A percentile compares a stretch with the other conserved stretches of the same genome.
phyloP scores from a whole-genome alignment of 495 filamentous ascomycete genomes.

The Penicillium argentinense region DNA sequence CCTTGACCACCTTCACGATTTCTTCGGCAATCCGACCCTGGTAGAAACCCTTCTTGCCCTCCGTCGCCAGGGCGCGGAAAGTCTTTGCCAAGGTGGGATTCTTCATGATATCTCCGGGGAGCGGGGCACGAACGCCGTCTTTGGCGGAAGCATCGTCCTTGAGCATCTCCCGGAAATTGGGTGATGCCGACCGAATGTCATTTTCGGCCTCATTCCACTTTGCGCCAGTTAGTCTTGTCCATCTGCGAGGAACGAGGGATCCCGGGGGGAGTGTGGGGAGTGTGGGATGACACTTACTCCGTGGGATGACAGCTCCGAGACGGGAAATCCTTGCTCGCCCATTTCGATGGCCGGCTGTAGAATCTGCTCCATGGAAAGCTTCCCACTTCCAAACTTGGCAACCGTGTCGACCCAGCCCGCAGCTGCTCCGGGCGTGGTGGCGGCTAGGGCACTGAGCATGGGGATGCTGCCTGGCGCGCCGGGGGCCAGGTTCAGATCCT shows the following conservation, averaged over 20 bases:
- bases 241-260: not conserved
- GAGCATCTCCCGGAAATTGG: slow-evolving; percentile 82
- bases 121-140: slow-evolving; percentile 68
- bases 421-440: slow-evolving; percentile 85
- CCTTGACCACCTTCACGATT: slow-evolving; percentile 72
- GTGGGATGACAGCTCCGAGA: slow-evolving; percentile 72
- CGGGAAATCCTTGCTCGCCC: slow-evolving; percentile 86
- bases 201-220: slow-evolving; percentile 69
- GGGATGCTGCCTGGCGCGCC: slow-evolving; percentile 66
- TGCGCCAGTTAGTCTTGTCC: not conserved
- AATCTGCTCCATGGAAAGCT: slow-evolving; percentile 73
- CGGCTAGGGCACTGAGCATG: slow-evolving; percentile 72
- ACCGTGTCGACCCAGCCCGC: slow-evolving; percentile 93
- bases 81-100: slow-evolving; percentile 80
- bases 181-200: slow-evolving; percentile 66
- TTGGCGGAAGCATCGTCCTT: slow-evolving; percentile 65
- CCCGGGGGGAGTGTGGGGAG: not conserved
- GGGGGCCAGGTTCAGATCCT: slow-evolving; percentile 65
- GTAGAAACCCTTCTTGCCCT: slow-evolving; percentile 93
- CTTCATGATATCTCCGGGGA: slow-evolving; percentile 84
- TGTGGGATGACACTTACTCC: slow-evolving; percentile 54
- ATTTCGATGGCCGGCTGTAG: slow-evolving; percentile 81
- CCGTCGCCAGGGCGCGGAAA: slow-evolving; percentile 72
- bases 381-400: slow-evolving; percentile 90
- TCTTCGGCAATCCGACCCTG: slow-evolving; percentile 76